Base-by-base conservation (phyloP, 2,329 filamentous ascomycete species). In the Gnomoniopsis smithogilvyi region DNA sequence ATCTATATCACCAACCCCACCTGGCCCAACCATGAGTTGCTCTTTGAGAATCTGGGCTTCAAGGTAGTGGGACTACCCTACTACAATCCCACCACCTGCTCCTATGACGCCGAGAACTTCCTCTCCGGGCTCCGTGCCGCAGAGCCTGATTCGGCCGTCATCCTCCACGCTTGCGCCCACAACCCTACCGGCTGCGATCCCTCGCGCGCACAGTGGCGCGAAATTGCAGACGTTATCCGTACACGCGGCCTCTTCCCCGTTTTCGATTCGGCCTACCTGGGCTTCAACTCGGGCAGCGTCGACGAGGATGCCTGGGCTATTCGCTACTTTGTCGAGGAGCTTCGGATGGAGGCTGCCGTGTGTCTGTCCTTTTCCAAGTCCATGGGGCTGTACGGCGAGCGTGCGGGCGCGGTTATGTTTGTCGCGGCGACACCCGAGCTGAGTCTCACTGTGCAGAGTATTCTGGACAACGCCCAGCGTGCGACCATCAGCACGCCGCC, bases 361-460 rank as follows among this genome's bases (percentile, higher is more conserved):
- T 82, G 81, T 51, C 76, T 85, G 67, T 87, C 84, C 0, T 87
- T 86, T 64, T 82, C 84, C 2, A 87, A 87, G 73, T 84, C 80
- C 68, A 83, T 86, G 69, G 75, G 75, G 1, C 63, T 77, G 0
- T 77, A 77, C 56, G 75, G 74, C 59, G 72, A 75, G 56, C 65
- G 72, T 2, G 65, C 71, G 10, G 74, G 73, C 0, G 62, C 69
- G 2, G 68, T 68, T 2, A 63, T 65, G 0, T 67, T 74, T 1
- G 66, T 72, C 0, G 65, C 68, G 1, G 58, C 30, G 1, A 65
- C 67, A 0, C 51, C 63, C 0, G 64, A 64, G 1, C 55, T 58
- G 0, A 54, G 65, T 1, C 34, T 26, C 3, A 67, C 63, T 0
- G 64, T 70, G 0, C 62, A 65, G 12, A 72, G 70, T 1, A 66